Percentiles rank a stretch among this genome's conserved stretches.
Conservation (phyloP, 208 protist species). For the Tritrichomonas foetus region DNA sequence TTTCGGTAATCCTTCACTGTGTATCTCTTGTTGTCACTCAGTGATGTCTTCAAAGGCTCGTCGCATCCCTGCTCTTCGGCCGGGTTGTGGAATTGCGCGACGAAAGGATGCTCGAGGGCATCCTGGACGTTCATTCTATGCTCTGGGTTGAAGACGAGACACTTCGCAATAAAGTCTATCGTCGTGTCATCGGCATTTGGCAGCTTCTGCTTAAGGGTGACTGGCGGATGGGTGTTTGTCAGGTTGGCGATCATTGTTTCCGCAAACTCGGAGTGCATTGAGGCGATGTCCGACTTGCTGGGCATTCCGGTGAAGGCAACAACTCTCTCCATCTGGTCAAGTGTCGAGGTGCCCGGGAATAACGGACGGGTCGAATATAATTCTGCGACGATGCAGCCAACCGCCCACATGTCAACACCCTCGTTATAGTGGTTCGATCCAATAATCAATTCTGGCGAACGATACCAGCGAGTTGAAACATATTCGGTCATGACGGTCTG, state of each 20-base stretch:
- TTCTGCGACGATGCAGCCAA: slow-evolving; percentile 54
- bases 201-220: not conserved
- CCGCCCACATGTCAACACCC: slow-evolving; percentile 51
- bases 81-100: slow-evolving; percentile 5
- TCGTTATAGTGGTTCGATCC: slow-evolving; percentile 8
- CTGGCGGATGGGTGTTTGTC: not conserved
- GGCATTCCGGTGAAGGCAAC: not conserved
- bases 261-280: not conserved
- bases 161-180: not conserved
- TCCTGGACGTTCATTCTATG: not conserved
- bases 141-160: not conserved
- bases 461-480: slow-evolving; percentile 53
- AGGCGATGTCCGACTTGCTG: not conserved
- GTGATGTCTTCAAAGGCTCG: not conserved
- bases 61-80: not conserved
- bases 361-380: slow-evolving; percentile 43
- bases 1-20: slow-evolving; percentile 36
- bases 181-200: not conserved
- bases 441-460: slow-evolving; percentile 7
- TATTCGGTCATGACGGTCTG: slow-evolving; percentile 53
- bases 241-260: slow-evolving; percentile 11
- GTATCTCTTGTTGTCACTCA: not conserved
- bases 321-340: slow-evolving; percentile 46
- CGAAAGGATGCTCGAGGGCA: not conserved
- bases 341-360: slow-evolving; percentile 44